Conservation (phyloP, 441 rosid genomes). For the Hura crepitans region DNA sequence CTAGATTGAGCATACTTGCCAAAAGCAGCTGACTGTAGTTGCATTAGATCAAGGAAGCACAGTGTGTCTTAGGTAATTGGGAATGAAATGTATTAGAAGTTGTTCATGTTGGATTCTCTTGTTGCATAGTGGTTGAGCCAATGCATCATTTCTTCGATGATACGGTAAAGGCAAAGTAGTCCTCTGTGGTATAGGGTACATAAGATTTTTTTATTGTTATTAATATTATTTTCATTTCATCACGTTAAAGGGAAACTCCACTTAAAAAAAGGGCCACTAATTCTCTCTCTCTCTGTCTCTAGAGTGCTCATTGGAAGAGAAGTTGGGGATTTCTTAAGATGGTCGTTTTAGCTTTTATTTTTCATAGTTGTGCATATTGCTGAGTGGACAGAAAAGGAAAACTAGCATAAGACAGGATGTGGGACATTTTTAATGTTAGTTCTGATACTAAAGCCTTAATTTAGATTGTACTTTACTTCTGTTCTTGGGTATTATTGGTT, state of each 20-base stretch:
- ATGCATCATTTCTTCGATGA: conserved; percentile 9
- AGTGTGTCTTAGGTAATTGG: neutral
- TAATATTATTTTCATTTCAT: neutral
- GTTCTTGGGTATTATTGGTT: neutral
- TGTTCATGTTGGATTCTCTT: neutral
- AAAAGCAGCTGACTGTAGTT: neutral
- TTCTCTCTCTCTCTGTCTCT: conserved; percentile 8
- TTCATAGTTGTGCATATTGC: conserved; percentile 18
- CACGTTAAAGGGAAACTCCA: conserved; percentile 23
- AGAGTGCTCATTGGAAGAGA: conserved; percentile 20
- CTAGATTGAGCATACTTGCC: neutral
- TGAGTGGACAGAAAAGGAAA: conserved; percentile 22
- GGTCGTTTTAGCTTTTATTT: conserved; percentile 19
- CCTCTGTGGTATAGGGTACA: neutral
- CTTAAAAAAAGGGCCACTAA: conserved; percentile 6
- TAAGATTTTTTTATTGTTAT: neutral
- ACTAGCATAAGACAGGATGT: conserved; percentile 8
- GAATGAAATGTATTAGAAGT: neutral
- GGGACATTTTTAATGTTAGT: conserved; percentile 8
- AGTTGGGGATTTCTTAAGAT: conserved; percentile 14
- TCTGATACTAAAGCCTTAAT: neutral
- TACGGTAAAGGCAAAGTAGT: conserved; percentile 2
- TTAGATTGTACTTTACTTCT: neutral
- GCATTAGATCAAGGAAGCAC: conserved; percentile 11
- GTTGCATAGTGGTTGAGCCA: neutral